These are phyloP conservation scores for Xylaria sp. DNA, from an alignment of 2,329 filamentous ascomycete species.

Conservation along the genomic window DNA sequence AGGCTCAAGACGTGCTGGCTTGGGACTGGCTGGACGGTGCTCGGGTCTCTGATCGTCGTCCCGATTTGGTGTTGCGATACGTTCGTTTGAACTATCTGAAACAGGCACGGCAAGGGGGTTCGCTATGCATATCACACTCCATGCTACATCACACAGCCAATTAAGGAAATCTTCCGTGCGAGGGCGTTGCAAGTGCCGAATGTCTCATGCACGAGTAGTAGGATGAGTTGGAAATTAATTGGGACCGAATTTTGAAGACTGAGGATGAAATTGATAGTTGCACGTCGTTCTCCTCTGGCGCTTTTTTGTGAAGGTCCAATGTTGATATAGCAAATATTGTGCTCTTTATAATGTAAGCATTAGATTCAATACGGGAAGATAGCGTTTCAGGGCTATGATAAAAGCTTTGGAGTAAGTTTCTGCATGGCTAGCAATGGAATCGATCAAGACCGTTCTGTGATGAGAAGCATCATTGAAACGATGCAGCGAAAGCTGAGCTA, in stretches of 20 bases:
- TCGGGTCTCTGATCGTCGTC: slow-evolving; percentile 40
- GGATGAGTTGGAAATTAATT: background rate
- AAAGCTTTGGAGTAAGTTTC: background rate
- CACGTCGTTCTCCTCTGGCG: background rate
- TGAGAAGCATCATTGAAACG: slow-evolving; percentile 37
- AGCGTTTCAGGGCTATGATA: background rate
- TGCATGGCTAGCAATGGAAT: no score
- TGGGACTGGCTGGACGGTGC: slow-evolving; percentile 24
- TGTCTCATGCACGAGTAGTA: slow-evolving; percentile 14
- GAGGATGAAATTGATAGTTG: background rate
- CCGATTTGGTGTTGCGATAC: slow-evolving; percentile 44
- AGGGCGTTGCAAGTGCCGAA: slow-evolving; percentile 25
- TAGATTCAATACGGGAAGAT: background rate
- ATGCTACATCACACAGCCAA: slow-evolving; percentile 17
- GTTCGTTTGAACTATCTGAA: slow-evolving; percentile 53
- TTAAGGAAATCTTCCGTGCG: slow-evolving; percentile 12
- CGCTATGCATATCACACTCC: slow-evolving; percentile 38
- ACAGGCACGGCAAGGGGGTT: slow-evolving; percentile 48
- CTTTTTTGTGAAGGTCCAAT: background rate
- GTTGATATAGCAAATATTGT: background rate
- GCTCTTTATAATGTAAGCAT: background rate
- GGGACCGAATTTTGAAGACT: background rate
- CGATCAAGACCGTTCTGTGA: background rate
- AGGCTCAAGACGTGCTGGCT: slow-evolving; percentile 29
- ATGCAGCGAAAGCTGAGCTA: slow-evolving; percentile 34